Conservation (phyloP, 306 rosid genomes). For the Hippophae gyantsensis region DNA sequence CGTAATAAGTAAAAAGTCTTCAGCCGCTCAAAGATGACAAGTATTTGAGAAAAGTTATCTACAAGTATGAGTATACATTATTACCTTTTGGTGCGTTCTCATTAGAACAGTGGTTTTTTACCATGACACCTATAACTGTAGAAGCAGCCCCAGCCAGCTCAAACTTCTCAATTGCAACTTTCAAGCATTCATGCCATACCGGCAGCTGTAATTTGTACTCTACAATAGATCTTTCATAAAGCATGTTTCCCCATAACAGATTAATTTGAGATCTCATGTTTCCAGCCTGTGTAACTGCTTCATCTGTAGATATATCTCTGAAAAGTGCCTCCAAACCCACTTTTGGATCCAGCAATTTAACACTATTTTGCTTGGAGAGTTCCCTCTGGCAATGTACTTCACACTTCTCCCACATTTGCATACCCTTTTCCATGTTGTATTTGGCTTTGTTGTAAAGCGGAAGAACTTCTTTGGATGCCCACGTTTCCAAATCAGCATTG, state of each 20-base stretch:
- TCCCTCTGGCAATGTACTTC: slow-evolving; percentile 29
- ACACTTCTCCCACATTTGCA: slow-evolving; percentile 64
- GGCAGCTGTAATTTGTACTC: slow-evolving; percentile 70
- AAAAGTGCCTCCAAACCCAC: slow-evolving; percentile 41
- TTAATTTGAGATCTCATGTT: slow-evolving; percentile 71
- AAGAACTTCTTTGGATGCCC: slow-evolving; percentile 52
- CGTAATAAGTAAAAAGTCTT: slow-evolving; percentile 8
- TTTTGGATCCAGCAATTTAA: slow-evolving; percentile 28
- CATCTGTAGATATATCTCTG: slow-evolving; percentile 35
- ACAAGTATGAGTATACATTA: slow-evolving; percentile 4
- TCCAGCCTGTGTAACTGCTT: slow-evolving; percentile 46
- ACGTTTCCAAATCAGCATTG: slow-evolving; percentile 38
- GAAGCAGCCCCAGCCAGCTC: slow-evolving; percentile 82
- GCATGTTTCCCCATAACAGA: slow-evolving; percentile 81
- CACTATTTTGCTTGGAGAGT: slow-evolving; percentile 31
- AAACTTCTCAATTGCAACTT: slow-evolving; percentile 68
- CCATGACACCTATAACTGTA: slow-evolving; percentile 66
- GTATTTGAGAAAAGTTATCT: slow-evolving; percentile 4
- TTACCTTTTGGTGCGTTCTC: slow-evolving; percentile 50
- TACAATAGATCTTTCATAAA: slow-evolving; percentile 70
- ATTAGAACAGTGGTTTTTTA: slow-evolving; percentile 80
- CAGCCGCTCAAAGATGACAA: background rate
- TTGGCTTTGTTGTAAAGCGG: slow-evolving; percentile 64
- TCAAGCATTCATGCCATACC: slow-evolving; percentile 64
- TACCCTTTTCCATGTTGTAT: slow-evolving; percentile 80